Evolutionary conservation across 805 yeast genomes (phyloP).

Genomic region (Suhomyces sp.): DNA sequence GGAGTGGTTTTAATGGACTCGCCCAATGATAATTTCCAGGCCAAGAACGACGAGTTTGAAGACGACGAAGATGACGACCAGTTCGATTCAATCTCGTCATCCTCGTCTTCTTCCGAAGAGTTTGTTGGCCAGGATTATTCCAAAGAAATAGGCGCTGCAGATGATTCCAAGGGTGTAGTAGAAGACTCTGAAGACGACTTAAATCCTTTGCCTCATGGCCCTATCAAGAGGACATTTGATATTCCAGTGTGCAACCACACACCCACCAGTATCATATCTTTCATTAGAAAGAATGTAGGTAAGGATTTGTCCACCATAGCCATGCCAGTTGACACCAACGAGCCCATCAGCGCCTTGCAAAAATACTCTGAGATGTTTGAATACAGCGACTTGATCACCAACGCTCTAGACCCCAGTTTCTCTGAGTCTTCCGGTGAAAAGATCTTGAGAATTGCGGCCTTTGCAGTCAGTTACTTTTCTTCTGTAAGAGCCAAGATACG

Average conservation of each 20-base stretch:
- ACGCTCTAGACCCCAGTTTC: conserved; percentile 49
- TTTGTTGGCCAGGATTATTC: conserved; percentile 10
- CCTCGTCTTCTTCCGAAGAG: conserved; percentile 16
- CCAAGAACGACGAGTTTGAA: conserved; percentile 5
- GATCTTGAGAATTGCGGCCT: conserved; percentile 68
- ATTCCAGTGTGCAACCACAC: conserved; percentile 55
- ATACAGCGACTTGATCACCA: conserved; percentile 62
- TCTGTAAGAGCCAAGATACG: conserved; percentile 72
- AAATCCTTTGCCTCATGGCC: conserved; percentile 63
- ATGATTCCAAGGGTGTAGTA: conserved; percentile 5
- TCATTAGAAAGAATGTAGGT: conserved; percentile 87
- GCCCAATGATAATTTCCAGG: conserved; percentile 4
- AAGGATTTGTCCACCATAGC: conserved; percentile 82
- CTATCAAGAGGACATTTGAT: conserved; percentile 54
- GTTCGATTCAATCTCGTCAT: conserved; percentile 17
- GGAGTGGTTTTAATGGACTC: conserved; percentile 55
- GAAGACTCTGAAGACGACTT: conserved; percentile 33
- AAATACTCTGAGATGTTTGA: conserved; percentile 78
- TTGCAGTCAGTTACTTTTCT: conserved; percentile 75
- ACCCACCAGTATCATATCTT: conserved; percentile 80
- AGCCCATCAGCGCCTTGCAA: conserved; percentile 83
- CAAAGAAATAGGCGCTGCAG: not conserved
- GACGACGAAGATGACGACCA: conserved; percentile 17
- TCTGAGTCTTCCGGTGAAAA: conserved; percentile 53
- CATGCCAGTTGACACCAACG: conserved; percentile 94